Conservation (phyloP, 2,329 filamentous ascomycete species). For the Pseudocercospora fijiensis region DNA sequence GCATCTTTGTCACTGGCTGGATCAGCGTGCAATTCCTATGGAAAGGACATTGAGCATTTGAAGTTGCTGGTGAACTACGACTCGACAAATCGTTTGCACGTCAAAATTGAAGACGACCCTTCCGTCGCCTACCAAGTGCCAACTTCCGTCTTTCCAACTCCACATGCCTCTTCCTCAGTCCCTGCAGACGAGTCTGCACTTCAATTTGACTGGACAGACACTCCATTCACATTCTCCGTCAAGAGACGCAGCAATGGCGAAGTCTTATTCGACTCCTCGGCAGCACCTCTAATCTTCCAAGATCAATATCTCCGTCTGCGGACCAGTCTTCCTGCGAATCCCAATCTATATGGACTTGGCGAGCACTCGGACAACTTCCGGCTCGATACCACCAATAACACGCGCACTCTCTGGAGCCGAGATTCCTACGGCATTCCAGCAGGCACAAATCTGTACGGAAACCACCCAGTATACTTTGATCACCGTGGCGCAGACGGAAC, state of each 20-base stretch:
- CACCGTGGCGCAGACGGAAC: constrained; percentile 57
- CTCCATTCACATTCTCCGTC: constrained; percentile 35
- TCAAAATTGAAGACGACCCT: constrained; percentile 62
- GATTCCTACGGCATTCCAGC: constrained; percentile 64
- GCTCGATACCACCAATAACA: constrained; percentile 67
- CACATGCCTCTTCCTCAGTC: constrained; percentile 39
- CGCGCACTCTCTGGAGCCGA: constrained; percentile 66
- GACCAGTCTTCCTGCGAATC: constrained; percentile 65
- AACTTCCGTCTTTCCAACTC: constrained; percentile 65
- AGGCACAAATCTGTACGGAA: constrained; percentile 67
- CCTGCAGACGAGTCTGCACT: constrained; percentile 30
- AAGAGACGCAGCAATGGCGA: constrained; percentile 30
- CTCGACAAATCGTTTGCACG: constrained; percentile 58
- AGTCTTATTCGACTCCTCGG: constrained; percentile 36
- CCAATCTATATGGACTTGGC: constrained; percentile 74
- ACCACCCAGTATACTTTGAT: constrained; percentile 72
- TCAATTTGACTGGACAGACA: constrained; percentile 30
- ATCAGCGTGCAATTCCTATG: constrained; percentile 34
- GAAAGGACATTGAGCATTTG: constrained; percentile 33
- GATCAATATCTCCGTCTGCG: constrained; percentile 60
- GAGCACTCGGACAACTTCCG: constrained; percentile 63
- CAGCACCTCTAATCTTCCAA: constrained; percentile 34
- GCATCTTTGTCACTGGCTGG: constrained; percentile 36
- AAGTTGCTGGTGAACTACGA: constrained; percentile 34
- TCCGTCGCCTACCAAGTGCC: constrained; percentile 73